Conservation (phyloP, 371 early-diverging fungal genomes). For the Saksenaea oblongispora region DNA sequence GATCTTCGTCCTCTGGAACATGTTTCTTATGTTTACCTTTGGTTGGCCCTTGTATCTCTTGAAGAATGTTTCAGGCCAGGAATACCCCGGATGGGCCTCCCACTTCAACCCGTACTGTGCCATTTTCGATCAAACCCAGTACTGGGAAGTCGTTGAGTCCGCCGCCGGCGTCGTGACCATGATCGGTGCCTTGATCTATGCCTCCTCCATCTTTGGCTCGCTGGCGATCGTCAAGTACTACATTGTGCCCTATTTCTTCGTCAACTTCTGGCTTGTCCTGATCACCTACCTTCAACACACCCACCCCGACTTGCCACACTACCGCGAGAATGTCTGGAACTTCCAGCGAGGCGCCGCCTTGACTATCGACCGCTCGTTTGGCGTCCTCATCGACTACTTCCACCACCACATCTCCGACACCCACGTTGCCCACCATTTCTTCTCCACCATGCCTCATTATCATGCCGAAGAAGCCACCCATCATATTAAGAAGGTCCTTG, state of each 20-base stretch:
- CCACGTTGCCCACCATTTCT: conserved; percentile 88
- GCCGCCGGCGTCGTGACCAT: conserved; percentile 70
- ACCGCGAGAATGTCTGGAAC: conserved; percentile 76
- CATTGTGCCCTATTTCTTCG: conserved; percentile 75
- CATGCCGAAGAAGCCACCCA: conserved; percentile 82
- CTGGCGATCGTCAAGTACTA: conserved; percentile 75
- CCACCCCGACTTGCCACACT: conserved; percentile 78
- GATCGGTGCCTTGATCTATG: conserved; percentile 54
- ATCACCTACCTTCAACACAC: conserved; percentile 92
- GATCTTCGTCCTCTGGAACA: conserved; percentile 55
- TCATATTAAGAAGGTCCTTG: conserved; percentile 71
- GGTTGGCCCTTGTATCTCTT: conserved; percentile 88
- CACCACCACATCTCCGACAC: conserved; percentile 83
- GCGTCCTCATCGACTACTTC: conserved; percentile 74
- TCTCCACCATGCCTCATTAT: conserved; percentile 91
- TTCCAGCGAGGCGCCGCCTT: conserved; percentile 82
- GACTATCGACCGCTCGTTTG: conserved; percentile 84
- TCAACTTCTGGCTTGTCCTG: conserved; percentile 85
- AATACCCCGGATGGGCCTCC: conserved; percentile 71
- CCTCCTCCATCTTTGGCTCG: conserved; percentile 53
- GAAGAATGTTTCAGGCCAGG: conserved; percentile 71
- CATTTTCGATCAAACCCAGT: conserved; percentile 75
- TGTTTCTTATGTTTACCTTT: conserved; percentile 65
- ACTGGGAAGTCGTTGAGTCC: conserved; percentile 64
- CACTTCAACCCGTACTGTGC: conserved; percentile 81